Evolutionary conservation across 176 grass and related monocot species (phyloP).

Genomic region (Puya raimondii): DNA sequence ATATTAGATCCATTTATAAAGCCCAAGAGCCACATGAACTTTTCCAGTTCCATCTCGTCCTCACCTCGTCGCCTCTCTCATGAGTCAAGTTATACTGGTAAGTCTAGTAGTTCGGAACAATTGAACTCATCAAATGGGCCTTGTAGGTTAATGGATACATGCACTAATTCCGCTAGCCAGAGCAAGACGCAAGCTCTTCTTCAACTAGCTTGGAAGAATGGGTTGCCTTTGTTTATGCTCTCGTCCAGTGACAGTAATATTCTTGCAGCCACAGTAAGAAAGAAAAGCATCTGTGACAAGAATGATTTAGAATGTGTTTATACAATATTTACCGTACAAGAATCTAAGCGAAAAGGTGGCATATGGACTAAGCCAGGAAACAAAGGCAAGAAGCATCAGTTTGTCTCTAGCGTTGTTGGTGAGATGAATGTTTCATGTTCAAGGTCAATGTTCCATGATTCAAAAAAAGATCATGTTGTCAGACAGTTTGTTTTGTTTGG

Average conservation of each 20-base stretch:
- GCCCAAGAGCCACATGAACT: constrained; percentile 29
- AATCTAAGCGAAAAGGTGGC: constrained; percentile 50
- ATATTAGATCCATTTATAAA: constrained; percentile 86
- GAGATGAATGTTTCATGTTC: constrained; percentile 40
- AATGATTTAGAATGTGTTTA: constrained; percentile 57
- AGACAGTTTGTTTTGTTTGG: constrained; percentile 88
- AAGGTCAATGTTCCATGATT: constrained; percentile 40
- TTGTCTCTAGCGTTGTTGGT: constrained; percentile 55
- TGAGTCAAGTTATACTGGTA: constrained; percentile 21
- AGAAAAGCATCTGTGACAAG: constrained; percentile 26
- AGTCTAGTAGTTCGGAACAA: constrained; percentile 27
- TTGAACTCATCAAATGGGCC: constrained; percentile 21
- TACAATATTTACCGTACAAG: constrained; percentile 60
- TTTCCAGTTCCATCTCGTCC: constrained; percentile 29
- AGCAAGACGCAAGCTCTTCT: constrained; percentile 55
- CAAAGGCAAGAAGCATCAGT: constrained; percentile 66
- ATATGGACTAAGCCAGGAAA: constrained; percentile 50
- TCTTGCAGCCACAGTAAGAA: constrained; percentile 62
- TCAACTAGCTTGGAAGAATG: constrained; percentile 75
- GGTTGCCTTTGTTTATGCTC: constrained; percentile 81
- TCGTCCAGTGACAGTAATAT: constrained; percentile 68
- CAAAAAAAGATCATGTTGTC: constrained; percentile 23
- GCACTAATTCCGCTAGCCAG: constrained; percentile 28
- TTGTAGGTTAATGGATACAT: constrained; percentile 42
- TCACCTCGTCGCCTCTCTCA: constrained; percentile 39